Evolutionary conservation across 2,329 filamentous ascomycete species (phyloP).

Genomic region (Cyphellophora europaea): DNA sequence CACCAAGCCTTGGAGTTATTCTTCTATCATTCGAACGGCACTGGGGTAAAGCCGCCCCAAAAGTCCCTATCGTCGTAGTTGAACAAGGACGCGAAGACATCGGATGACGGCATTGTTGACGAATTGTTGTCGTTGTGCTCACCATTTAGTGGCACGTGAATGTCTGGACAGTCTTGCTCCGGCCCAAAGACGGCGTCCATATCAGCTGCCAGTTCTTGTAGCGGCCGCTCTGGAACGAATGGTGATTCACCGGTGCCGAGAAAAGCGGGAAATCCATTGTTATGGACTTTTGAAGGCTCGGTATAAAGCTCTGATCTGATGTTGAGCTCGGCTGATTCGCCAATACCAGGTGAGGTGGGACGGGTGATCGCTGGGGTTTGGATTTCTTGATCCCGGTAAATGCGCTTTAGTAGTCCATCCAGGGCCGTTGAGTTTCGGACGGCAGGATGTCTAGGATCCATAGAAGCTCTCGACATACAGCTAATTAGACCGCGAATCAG

Average conservation of each 20-base stretch:
- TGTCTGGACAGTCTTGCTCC: constrained; percentile 2
- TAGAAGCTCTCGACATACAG: constrained; percentile 8
- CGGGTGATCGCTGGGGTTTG: constrained; percentile 6
- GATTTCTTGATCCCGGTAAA: constrained; percentile 5
- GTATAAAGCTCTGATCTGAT: too few species aligned
- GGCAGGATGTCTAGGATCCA: constrained; percentile 7
- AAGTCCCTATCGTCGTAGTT: constrained; percentile 7
- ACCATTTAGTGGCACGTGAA: background rate
- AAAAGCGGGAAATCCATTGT: constrained; percentile 4
- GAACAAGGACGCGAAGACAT: constrained; percentile 8
- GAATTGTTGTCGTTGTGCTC: constrained; percentile 2
- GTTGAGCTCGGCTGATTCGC: too few species aligned
- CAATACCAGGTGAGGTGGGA: constrained; percentile 5
- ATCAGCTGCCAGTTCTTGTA: constrained; percentile 7
- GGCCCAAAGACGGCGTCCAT: constrained; percentile 7
- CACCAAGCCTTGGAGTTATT: too few species aligned
- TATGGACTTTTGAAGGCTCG: too few species aligned
- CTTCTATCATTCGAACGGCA: too few species aligned
- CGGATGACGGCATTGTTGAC: constrained; percentile 3
- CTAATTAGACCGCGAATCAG: constrained; percentile 7
- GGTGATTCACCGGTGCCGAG: constrained; percentile 7
- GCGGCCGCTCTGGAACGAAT: constrained; percentile 8
- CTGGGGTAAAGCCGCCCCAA: constrained; percentile 6
- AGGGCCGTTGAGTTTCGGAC: constrained; percentile 7
- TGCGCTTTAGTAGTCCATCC: constrained; percentile 6